Evolutionary conservation across 169 alveolate genomes (phyloP).

Genomic region (Cystoisospora suis): DNA sequence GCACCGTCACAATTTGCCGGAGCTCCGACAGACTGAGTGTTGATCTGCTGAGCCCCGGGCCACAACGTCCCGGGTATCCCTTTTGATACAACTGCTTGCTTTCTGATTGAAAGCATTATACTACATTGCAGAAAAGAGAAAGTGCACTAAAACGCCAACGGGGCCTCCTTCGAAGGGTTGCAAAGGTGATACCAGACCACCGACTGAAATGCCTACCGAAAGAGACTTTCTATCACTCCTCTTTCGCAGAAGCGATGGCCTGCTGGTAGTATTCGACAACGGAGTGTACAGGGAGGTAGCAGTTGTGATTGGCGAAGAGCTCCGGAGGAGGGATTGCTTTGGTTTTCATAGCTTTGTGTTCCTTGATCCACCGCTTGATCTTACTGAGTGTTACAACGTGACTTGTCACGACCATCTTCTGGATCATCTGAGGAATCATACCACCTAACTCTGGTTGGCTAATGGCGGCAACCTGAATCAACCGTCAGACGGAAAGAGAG

Average conservation of each 20-base stretch:
- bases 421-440: slow-evolving; percentile 33
- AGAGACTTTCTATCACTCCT: background rate
- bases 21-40: no score
- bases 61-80: no score
- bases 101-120: no score
- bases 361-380: slow-evolving; percentile 7
- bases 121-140: no score
- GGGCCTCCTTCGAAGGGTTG: no score
- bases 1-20: no score
- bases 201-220: no score
- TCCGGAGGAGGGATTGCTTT: slow-evolving; percentile 8
- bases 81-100: no score
- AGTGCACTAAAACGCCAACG: no score
- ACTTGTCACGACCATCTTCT: slow-evolving; percentile 33
- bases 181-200: no score
- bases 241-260: background rate
- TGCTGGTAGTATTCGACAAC: background rate
- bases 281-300: background rate
- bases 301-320: slow-evolving; percentile 9
- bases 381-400: slow-evolving; percentile 18
- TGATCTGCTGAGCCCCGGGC: no score
- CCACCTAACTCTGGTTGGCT: slow-evolving; percentile 28
- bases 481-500: no score
- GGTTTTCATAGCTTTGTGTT: background rate
- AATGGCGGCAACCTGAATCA: background rate